phyloP scores from a whole-genome alignment of 1,284 basidiomycete genomes.

The Trametes polyzona region DNA sequence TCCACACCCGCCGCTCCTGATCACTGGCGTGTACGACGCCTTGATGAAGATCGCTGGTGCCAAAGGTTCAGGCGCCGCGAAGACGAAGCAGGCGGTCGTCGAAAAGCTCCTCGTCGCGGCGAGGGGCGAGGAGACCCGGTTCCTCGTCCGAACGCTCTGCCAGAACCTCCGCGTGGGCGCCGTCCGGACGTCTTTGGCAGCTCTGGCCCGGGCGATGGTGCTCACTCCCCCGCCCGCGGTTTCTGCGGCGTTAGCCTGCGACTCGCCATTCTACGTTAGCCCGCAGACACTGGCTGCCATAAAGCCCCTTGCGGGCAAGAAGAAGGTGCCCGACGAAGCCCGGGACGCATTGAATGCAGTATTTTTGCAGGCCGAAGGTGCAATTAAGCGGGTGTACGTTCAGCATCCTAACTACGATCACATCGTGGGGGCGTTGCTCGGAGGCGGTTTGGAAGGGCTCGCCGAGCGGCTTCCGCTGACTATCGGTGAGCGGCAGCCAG shows the following conservation, averaged over 20 bases:
- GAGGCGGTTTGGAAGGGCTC: slow-evolving; percentile 63
- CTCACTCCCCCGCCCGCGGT: slow-evolving; percentile 52
- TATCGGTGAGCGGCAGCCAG: slow-evolving; percentile 58
- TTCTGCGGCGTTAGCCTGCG: slow-evolving; percentile 25
- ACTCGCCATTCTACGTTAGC: slow-evolving; percentile 43
- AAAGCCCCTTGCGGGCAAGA: slow-evolving; percentile 45
- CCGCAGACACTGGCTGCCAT: slow-evolving; percentile 44
- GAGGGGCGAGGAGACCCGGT: slow-evolving; percentile 87
- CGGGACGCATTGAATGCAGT: slow-evolving; percentile 50
- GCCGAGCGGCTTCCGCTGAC: slow-evolving; percentile 71
- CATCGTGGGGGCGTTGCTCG: slow-evolving; percentile 70
- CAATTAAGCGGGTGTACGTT: slow-evolving; percentile 80
- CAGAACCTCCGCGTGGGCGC: slow-evolving; percentile 89
- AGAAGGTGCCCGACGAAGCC: slow-evolving; percentile 47
- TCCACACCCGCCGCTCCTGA: slow-evolving; percentile 71
- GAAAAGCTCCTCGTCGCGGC: slow-evolving; percentile 85
- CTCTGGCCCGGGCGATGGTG: slow-evolving; percentile 82
- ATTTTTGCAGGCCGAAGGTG: slow-evolving; percentile 60
- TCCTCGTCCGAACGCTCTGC: slow-evolving; percentile 80
- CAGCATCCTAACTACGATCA: slow-evolving; percentile 90
- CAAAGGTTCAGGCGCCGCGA: slow-evolving; percentile 77
- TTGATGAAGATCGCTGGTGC: slow-evolving; percentile 67
- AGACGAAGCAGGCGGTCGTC: slow-evolving; percentile 79
- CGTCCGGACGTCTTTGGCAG: slow-evolving; percentile 82
- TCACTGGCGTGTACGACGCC: slow-evolving; percentile 66